Evolutionary conservation across 257 asterid species (phyloP).

Genomic region (Solanum corneliomulleri): DNA sequence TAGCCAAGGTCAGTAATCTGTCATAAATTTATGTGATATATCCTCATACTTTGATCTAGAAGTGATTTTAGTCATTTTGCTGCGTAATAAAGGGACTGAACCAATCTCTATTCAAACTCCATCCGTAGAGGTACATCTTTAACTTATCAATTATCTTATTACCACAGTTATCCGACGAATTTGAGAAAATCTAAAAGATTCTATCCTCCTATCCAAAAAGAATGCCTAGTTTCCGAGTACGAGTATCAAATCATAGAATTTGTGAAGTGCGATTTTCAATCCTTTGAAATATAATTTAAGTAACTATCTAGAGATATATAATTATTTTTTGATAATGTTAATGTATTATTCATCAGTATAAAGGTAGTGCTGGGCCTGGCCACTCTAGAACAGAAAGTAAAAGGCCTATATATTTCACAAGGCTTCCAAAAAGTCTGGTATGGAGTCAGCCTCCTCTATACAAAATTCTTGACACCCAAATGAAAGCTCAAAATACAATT

Average conservation of each 20-base stretch:
- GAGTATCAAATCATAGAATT: background rate
- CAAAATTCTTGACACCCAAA: background rate
- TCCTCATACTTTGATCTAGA: background rate
- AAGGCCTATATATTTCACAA: background rate
- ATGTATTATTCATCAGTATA: background rate
- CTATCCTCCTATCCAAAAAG: background rate
- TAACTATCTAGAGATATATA: background rate
- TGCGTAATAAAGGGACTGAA: background rate
- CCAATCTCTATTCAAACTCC: background rate
- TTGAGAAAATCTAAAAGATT: too few species aligned
- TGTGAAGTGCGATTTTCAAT: background rate
- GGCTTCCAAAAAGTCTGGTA: background rate
- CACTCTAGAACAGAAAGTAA: background rate
- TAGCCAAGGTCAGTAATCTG: conserved; percentile 51
- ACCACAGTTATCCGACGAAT: background rate
- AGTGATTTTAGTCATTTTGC: background rate
- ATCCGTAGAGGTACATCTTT: background rate
- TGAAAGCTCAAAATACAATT: background rate
- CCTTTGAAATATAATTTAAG: background rate
- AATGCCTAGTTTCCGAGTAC: background rate
- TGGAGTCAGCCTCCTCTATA: background rate
- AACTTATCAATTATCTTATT: background rate
- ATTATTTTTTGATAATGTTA: background rate
- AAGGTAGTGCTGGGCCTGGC: background rate
- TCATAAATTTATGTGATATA: background rate